Percentiles rank a stretch among this genome's conserved stretches.
Evolutionary conservation across 2,329 filamentous ascomycete genomes (phyloP).

Genomic region (Pyricularia grisea): DNA sequence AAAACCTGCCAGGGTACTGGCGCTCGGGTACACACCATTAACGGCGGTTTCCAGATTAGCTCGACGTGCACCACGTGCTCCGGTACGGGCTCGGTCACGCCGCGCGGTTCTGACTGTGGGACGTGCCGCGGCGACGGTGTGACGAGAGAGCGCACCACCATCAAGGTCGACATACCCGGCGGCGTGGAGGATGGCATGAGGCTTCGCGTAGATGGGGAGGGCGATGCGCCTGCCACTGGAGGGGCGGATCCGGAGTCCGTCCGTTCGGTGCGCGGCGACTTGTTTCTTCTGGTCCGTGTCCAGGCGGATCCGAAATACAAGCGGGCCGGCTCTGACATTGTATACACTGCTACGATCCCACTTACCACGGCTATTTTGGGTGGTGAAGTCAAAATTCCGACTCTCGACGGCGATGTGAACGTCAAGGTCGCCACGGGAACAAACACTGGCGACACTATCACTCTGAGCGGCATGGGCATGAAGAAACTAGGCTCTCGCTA

Average conservation of each 20-base stretch:
- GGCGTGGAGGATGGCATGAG: conserved; percentile 97
- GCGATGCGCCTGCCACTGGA: conserved; percentile 76
- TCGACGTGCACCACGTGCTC: conserved; percentile 77
- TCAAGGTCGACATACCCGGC: conserved; percentile 85
- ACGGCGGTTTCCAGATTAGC: conserved; percentile 92
- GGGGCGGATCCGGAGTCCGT: conserved; percentile 52
- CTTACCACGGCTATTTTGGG: conserved; percentile 89
- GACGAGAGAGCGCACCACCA: conserved; percentile 69
- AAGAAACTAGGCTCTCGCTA: conserved; percentile 65
- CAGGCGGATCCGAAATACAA: conserved; percentile 86
- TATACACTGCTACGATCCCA: conserved; percentile 86
- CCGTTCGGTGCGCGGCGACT: conserved; percentile 67
- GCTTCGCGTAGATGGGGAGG: conserved; percentile 73
- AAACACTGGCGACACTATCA: conserved; percentile 85
- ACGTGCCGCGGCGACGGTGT: conserved; percentile 78
- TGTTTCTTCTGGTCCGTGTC: conserved; percentile 86
- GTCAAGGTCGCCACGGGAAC: conserved; percentile 89
- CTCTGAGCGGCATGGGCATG: conserved; percentile 87
- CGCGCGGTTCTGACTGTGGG: conserved; percentile 71
- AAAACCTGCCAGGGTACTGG: conserved; percentile 79
- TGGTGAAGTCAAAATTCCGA: conserved; percentile 82
- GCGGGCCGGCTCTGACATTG: conserved; percentile 76
- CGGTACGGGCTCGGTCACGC: conserved; percentile 67
- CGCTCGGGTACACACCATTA: conserved; percentile 77
- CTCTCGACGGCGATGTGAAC: conserved; percentile 81